Evolutionary conservation across 371 early-diverging fungal genomes (phyloP).

Genomic region (Actinomortierella wolfii): DNA sequence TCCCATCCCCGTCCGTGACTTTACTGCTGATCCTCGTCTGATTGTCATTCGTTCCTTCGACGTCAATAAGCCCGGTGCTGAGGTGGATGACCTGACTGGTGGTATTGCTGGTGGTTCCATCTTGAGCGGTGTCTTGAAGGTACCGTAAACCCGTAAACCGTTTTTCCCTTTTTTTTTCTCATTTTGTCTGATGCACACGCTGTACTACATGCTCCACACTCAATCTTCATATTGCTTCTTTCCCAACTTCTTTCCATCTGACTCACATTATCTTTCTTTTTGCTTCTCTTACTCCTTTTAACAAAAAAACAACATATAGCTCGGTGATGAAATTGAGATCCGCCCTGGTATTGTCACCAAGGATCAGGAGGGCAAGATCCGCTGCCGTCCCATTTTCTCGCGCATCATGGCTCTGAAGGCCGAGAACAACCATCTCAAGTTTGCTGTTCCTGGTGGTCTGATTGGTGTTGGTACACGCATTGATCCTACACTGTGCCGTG

Average conservation of each 20-base stretch:
- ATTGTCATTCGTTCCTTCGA: slow-evolving; percentile 99
- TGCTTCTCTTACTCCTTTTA: background rate
- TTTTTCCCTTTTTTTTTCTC: background rate
- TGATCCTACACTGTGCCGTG: slow-evolving; percentile 99
- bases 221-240: no score
- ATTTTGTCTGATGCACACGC: slow-evolving; percentile 1
- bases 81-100: slow-evolving; percentile 95
- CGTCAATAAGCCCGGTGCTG: slow-evolving; percentile 99
- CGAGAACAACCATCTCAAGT: slow-evolving; percentile 93
- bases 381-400: slow-evolving; percentile 93
- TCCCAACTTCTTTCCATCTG: no score
- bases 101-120: slow-evolving; percentile 99
- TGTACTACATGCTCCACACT: no score
- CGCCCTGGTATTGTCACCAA: slow-evolving; percentile 98
- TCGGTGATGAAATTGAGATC: slow-evolving; percentile 99
- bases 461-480: slow-evolving; percentile 99
- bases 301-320: slow-evolving; percentile 20
- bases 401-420: slow-evolving; percentile 93
- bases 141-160: slow-evolving; percentile 7
- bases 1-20: slow-evolving; percentile 97
- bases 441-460: slow-evolving; percentile 99
- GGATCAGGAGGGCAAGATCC: slow-evolving; percentile 88
- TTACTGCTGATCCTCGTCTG: slow-evolving; percentile 89
- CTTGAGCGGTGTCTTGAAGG: slow-evolving; percentile 92
- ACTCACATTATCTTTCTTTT: slow-evolving; percentile 1